Evolutionary conservation across 1,139 yeast genomes (phyloP).

Genomic region (Pichia sp.): DNA sequence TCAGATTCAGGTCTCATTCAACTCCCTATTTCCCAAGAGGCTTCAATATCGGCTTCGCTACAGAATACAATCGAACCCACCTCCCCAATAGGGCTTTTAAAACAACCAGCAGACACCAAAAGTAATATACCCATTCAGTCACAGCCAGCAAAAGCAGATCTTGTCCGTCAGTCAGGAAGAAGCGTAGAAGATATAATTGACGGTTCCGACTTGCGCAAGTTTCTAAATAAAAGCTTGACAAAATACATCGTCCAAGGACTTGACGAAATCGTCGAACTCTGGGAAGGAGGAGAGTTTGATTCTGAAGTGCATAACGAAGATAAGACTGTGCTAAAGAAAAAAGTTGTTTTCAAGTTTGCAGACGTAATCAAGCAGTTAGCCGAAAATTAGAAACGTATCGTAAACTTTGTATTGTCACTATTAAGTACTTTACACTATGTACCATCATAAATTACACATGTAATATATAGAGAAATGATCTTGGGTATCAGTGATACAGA

Average conservation of each 20-base stretch:
- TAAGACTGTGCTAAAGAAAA: conserved; percentile 41
- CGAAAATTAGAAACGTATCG: conserved; percentile 23
- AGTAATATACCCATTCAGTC: not conserved
- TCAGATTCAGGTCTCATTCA: too few relatives aligned
- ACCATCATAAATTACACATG: not conserved
- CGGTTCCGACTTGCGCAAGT: conserved; percentile 77
- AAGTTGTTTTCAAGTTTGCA: conserved; percentile 70
- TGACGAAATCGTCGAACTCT: conserved; percentile 39
- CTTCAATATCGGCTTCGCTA: not conserved
- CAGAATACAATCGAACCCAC: not conserved
- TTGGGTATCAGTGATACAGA: not conserved
- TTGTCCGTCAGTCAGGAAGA: conserved; percentile 14
- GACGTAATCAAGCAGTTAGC: conserved; percentile 58
- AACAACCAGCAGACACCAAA: not conserved
- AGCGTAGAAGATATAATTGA: conserved; percentile 53
- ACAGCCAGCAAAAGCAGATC: conserved; percentile 15
- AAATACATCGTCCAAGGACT: conserved; percentile 66
- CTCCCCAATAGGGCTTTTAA: not conserved
- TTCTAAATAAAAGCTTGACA: conserved; percentile 71
- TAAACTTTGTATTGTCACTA: not conserved
- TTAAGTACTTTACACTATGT: not conserved
- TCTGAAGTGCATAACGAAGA: conserved; percentile 32
- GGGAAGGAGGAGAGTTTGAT: conserved; percentile 23
- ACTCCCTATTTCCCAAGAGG: not conserved
- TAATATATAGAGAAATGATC: not conserved